phyloP scores from a whole-genome alignment of 495 filamentous ascomycete species.

The Aspergillus homomorphus region DNA sequence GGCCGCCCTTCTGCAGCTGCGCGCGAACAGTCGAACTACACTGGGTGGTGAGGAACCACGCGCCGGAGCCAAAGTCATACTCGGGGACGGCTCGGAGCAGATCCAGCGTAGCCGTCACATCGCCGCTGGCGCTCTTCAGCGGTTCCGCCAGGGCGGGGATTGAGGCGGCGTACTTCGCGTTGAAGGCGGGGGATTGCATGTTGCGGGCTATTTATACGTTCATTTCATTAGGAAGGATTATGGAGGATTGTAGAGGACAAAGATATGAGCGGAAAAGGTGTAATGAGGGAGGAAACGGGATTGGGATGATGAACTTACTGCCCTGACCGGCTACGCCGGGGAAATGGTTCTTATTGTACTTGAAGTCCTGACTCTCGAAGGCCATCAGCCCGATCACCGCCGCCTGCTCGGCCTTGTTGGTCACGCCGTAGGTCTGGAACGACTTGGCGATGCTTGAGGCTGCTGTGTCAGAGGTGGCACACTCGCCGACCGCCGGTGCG shows the following conservation, averaged over 20 bases:
- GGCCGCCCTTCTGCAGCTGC: slow-evolving; percentile 46
- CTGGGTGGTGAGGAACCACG: slow-evolving; percentile 71
- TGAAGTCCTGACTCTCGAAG: slow-evolving; percentile 66
- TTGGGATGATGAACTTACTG: slow-evolving; percentile 40
- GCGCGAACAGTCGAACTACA: slow-evolving; percentile 48
- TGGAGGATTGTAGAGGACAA: background rate
- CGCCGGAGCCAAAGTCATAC: slow-evolving; percentile 68
- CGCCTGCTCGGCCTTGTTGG: slow-evolving; percentile 54
- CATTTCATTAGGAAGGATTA: background rate
- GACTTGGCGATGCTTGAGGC: slow-evolving; percentile 53
- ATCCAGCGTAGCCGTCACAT: slow-evolving; percentile 49
- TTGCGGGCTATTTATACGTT: slow-evolving; percentile 51
- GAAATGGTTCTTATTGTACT: slow-evolving; percentile 63
- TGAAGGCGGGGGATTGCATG: slow-evolving; percentile 65
- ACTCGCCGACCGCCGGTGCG: slow-evolving; percentile 49
- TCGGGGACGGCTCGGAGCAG: slow-evolving; percentile 55
- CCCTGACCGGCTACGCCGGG: slow-evolving; percentile 68
- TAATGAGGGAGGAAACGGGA: slow-evolving; percentile 6
- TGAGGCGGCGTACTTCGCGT: slow-evolving; percentile 59
- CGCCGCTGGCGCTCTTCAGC: slow-evolving; percentile 32
- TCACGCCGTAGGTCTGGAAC: slow-evolving; percentile 56
- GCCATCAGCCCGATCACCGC: slow-evolving; percentile 62
- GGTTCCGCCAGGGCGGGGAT: slow-evolving; percentile 47
- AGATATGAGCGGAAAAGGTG: background rate
- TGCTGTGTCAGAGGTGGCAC: slow-evolving; percentile 62